Conservation (phyloP, 1,284 basidiomycete genomes). For the Ganoderma sinense region DNA sequence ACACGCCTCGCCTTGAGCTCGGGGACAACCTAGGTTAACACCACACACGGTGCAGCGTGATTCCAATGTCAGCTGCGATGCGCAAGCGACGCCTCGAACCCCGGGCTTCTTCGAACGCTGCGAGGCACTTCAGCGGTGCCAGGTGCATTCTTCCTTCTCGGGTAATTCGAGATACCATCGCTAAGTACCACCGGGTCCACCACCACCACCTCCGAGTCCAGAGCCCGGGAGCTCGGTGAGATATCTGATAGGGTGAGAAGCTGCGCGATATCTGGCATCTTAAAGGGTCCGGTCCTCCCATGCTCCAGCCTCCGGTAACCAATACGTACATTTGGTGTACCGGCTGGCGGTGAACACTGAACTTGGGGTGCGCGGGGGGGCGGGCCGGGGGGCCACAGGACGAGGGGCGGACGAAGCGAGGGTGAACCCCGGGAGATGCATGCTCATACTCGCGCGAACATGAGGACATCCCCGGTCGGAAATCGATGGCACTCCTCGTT, state of each 20-base stretch:
- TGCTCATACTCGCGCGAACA: background rate
- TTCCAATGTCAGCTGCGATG: too few relatives aligned
- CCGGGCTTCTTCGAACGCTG: background rate
- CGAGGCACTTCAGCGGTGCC: background rate
- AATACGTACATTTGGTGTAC: background rate
- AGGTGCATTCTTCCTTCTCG: background rate
- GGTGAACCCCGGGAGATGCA: background rate
- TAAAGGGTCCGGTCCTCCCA: background rate
- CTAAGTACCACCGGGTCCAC: too few relatives aligned
- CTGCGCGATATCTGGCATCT: background rate
- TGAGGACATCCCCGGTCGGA: background rate
- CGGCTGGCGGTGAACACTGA: background rate
- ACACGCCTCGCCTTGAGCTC: too few relatives aligned
- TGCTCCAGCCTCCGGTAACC: background rate
- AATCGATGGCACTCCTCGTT: too few relatives aligned
- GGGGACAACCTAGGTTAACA: background rate
- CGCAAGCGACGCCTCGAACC: background rate
- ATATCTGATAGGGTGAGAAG: background rate
- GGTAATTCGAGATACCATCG: background rate
- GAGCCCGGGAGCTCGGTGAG: background rate
- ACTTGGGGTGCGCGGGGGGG: background rate
- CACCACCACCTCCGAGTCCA: too few relatives aligned
- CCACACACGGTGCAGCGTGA: background rate
- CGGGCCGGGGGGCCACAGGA: background rate
- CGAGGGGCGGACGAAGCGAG: background rate